These are phyloP conservation scores for Metschnikowia lochheadii DNA, from an alignment of 805 yeast species.

Conservation along the genomic window DNA sequence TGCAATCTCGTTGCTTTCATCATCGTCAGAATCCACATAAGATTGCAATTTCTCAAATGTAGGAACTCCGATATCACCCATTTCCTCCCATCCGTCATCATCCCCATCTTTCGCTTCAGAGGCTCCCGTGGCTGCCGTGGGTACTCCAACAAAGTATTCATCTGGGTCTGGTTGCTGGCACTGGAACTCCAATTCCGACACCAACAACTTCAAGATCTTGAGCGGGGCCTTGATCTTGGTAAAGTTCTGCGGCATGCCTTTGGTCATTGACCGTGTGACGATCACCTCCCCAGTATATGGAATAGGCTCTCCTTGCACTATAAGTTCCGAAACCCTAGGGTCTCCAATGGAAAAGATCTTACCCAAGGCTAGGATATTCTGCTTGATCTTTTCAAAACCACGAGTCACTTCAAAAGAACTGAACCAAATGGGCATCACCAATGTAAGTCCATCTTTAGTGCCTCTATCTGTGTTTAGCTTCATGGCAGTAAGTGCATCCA, in stretches of 20 bases:
- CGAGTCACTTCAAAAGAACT: constrained; percentile 74
- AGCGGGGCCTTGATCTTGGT: constrained; percentile 63
- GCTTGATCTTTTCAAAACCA: constrained; percentile 70
- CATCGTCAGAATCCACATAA: constrained; percentile 45
- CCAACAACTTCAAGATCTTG: constrained; percentile 68
- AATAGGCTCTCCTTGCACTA: constrained; percentile 75
- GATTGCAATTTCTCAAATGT: constrained; percentile 59
- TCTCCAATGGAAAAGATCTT: constrained; percentile 61
- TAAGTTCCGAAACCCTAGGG: constrained; percentile 43
- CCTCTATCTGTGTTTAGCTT: constrained; percentile 21
- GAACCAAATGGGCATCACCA: constrained; percentile 77
- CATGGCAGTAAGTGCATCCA: constrained; percentile 52
- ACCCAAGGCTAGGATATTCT: constrained; percentile 66
- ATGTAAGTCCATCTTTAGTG: constrained; percentile 43
- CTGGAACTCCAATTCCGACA: constrained; percentile 67
- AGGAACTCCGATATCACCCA: constrained; percentile 62
- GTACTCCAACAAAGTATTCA: constrained; percentile 22
- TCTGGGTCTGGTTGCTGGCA: constrained; percentile 45
- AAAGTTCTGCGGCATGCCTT: constrained; percentile 55
- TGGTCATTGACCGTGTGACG: constrained; percentile 82
- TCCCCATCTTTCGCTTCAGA: constrained; percentile 26
- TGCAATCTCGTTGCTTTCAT: constrained; percentile 25
- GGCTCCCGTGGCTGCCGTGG: no score
- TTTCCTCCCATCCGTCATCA: constrained; percentile 67
- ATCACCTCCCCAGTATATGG: constrained; percentile 63